Evolutionary conservation across 2,329 filamentous ascomycete genomes (phyloP), one percentile per base, ranked within the genome.

Genomic region (Pseudomassariella vexata): DNA sequence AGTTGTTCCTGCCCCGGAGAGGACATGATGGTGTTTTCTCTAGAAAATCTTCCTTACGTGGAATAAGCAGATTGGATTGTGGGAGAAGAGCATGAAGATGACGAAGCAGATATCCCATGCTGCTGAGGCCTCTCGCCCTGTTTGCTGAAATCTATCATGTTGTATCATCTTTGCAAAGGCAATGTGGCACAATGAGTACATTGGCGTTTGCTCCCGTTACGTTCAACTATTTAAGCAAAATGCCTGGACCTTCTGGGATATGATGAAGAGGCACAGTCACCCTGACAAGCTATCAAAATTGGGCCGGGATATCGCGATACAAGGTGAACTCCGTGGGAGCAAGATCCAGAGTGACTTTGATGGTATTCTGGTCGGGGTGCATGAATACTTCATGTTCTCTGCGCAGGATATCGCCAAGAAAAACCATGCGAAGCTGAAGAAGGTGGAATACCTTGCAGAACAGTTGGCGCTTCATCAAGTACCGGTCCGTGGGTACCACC

Each of bases 331-430:
- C 0, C 50, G 53, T n/a, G 56, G 54, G 5, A 32, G 35, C 18
- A 30, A 31, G 15, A 39, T 56, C 29, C 38, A 48, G 9, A 32
- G 42, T 5, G 57, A 58, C 36, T 49, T 46, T n/a, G 45, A 55
- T 35, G 26, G 35, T 6, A 49, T 55, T 24, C 32, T 33, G 5
- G 31, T 19, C 2, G 44, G 38, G 7, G 11, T 32, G 7, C 47
- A 52, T 37, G 48, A 48, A 6, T 57, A 61, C 32, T 56, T 54
- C 30, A 45, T 62, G 11, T 63, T 50, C 25, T 35, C 48, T 5
- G 38, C 59, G 9, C 51, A 46, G 35, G 53, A 62, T 32, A 46
- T 61, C 6, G 48, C 53, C 19, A 26, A 34, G 19, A 44, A 49
- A 23, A 37, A 34, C 14, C 49, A 56, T 26, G 34, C 56, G 25